Evolutionary conservation across 306 rosid genomes (phyloP).

Genomic region (Sesbania bispinosa): DNA sequence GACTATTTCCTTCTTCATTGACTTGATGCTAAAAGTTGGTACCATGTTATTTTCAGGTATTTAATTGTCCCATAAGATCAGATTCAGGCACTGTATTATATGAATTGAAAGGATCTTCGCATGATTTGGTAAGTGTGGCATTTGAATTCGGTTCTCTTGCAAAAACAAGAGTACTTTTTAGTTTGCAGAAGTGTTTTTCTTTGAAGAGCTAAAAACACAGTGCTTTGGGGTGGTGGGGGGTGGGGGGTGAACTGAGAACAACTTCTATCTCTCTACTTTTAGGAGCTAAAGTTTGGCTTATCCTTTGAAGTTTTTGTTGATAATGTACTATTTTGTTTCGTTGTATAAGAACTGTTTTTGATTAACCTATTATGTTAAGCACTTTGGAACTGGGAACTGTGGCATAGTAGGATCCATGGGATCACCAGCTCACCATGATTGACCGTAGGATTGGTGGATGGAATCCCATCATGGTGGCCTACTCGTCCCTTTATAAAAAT

Average conservation of each 20-base stretch:
- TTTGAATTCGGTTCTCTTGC: constrained; percentile 16
- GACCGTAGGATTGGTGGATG: no score
- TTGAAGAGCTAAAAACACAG: neutral
- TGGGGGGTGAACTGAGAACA: neutral
- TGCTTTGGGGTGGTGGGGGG: neutral
- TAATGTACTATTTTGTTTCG: neutral
- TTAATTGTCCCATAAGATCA: constrained; percentile 92
- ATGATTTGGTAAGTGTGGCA: constrained; percentile 76
- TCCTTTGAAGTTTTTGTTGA: neutral
- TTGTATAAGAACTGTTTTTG: neutral
- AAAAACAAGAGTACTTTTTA: neutral
- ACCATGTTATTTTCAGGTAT: constrained; percentile 62
- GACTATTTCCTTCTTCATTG: constrained; percentile 5
- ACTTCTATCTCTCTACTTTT: neutral
- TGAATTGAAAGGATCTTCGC: constrained; percentile 85
- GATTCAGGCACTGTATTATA: constrained; percentile 83
- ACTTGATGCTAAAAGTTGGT: constrained; percentile 24
- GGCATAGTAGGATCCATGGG: neutral
- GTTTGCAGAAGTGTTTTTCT: neutral
- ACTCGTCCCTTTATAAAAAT: no score
- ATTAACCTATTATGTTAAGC: neutral
- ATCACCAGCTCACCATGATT: no score
- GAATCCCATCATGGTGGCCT: no score
- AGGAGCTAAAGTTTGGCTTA: neutral
- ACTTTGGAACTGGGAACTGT: neutral